phyloP scores from a whole-genome alignment of 2,329 filamentous ascomycete genomes.

The Tolypocladium endophyticum region DNA sequence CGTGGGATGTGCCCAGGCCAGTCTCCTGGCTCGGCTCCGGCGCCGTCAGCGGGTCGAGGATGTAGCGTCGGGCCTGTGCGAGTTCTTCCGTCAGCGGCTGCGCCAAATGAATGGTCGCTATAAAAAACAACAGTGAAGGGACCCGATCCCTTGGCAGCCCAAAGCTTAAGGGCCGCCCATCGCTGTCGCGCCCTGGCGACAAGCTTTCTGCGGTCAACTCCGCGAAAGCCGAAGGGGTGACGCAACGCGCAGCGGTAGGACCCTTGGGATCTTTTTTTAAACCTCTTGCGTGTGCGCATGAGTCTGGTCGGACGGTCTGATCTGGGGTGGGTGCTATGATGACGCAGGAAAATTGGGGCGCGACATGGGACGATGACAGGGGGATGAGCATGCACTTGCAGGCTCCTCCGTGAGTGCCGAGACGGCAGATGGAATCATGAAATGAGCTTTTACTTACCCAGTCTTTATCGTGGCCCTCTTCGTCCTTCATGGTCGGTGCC shows the following conservation, averaged over 20 bases:
- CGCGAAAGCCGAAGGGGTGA: background rate
- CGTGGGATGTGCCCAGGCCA: slow-evolving; percentile 49
- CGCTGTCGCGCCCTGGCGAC: background rate
- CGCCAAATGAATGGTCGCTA: background rate
- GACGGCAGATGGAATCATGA: background rate
- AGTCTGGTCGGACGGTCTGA: background rate
- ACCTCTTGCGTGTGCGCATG: background rate
- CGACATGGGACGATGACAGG: background rate
- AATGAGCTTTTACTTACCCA: background rate
- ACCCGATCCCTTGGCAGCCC: background rate
- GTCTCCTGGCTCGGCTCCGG: slow-evolving; percentile 59
- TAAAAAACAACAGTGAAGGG: background rate
- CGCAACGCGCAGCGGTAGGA: background rate
- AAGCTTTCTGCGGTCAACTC: background rate
- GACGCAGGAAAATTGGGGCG: background rate
- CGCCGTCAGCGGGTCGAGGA: slow-evolving; percentile 59
- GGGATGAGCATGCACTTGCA: background rate
- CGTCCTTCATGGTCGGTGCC: background rate
- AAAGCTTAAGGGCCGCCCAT: too few species aligned
- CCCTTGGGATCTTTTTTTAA: background rate
- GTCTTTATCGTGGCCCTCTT: background rate
- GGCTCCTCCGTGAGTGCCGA: background rate
- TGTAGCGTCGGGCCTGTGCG: slow-evolving; percentile 51
- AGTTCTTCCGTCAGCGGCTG: background rate
- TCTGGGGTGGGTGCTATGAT: background rate